Evolutionary conservation across 495 filamentous ascomycete genomes (phyloP).

Genomic region (Hyaloscypha finlandica): DNA sequence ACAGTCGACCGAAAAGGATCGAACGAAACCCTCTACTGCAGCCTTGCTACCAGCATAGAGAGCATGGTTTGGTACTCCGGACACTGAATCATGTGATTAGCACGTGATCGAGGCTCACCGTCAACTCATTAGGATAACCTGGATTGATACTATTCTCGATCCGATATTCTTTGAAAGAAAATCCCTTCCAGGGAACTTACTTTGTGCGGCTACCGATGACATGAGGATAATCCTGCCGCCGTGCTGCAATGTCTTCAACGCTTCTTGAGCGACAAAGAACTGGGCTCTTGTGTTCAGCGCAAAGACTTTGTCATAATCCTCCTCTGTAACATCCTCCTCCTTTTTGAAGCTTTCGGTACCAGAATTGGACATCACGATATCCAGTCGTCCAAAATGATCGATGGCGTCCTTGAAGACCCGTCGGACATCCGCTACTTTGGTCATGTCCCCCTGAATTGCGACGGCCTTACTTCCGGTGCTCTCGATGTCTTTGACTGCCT

Average conservation of each 20-base stretch:
- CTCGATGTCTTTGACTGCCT: constrained; percentile 63
- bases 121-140: not conserved
- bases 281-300: constrained; percentile 75
- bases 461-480: constrained; percentile 56
- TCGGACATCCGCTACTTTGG: constrained; percentile 63
- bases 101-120: not conserved
- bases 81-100: constrained; percentile 25
- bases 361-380: constrained; percentile 75
- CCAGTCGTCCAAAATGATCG: constrained; percentile 64
- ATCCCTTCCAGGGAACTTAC: not conserved
- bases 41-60: constrained; percentile 78
- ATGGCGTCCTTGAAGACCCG: constrained; percentile 65
- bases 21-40: constrained; percentile 76
- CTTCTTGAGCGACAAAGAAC: constrained; percentile 82
- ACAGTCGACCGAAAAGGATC: constrained; percentile 71
- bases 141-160: not conserved
- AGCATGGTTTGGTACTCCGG: constrained; percentile 69
- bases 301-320: constrained; percentile 76
- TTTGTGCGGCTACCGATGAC: constrained; percentile 53
- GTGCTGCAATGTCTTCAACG: constrained; percentile 65
- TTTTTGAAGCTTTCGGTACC: constrained; percentile 65
- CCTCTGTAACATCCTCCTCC: constrained; percentile 69
- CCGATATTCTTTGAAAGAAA: not conserved
- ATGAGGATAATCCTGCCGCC: constrained; percentile 70
- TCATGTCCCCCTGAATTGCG: constrained; percentile 76